Conservation (phyloP, 2,329 filamentous ascomycete genomes). For the Cryphonectria parasitica region DNA sequence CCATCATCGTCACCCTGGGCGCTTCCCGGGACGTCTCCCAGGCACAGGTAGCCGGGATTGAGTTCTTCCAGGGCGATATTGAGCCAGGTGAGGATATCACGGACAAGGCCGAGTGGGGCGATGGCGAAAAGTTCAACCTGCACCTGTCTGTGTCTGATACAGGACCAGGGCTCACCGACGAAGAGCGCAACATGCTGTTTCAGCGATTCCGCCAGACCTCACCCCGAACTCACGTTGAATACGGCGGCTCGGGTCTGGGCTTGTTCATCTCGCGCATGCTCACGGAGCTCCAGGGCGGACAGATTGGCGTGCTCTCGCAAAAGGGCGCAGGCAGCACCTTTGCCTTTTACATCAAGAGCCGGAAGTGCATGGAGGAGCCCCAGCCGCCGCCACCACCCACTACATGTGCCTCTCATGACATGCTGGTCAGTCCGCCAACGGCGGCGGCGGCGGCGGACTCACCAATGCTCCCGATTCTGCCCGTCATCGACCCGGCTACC, state of each 20-base stretch:
- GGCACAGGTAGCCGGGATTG: slow-evolving; percentile 44
- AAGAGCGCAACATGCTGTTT: slow-evolving; percentile 76
- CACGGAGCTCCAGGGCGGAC: slow-evolving; percentile 76
- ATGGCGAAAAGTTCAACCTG: slow-evolving; percentile 71
- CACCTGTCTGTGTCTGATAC: slow-evolving; percentile 75
- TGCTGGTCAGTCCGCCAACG: neutral
- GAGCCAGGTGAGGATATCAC: slow-evolving; percentile 50
- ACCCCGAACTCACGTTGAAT: slow-evolving; percentile 75
- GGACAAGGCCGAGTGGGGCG: slow-evolving; percentile 68
- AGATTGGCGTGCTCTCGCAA: slow-evolving; percentile 72
- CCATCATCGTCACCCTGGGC: slow-evolving; percentile 67
- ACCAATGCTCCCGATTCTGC: slow-evolving; percentile 20
- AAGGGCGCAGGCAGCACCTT: slow-evolving; percentile 74
- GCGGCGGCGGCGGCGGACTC: neutral
- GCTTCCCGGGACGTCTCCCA: slow-evolving; percentile 60
- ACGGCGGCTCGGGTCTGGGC: slow-evolving; percentile 78
- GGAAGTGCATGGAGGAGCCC: slow-evolving; percentile 44
- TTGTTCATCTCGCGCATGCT: slow-evolving; percentile 78
- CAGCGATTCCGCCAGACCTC: slow-evolving; percentile 79
- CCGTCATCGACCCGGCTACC: slow-evolving; percentile 39
- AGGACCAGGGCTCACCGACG: slow-evolving; percentile 69
- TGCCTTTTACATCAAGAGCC: slow-evolving; percentile 74
- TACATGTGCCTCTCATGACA: neutral
- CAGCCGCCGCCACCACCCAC: neutral
- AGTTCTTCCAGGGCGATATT: slow-evolving; percentile 53